Evolutionary conservation across 805 yeast genomes (phyloP).

Genomic region (Saturnispora kantuleensis): DNA sequence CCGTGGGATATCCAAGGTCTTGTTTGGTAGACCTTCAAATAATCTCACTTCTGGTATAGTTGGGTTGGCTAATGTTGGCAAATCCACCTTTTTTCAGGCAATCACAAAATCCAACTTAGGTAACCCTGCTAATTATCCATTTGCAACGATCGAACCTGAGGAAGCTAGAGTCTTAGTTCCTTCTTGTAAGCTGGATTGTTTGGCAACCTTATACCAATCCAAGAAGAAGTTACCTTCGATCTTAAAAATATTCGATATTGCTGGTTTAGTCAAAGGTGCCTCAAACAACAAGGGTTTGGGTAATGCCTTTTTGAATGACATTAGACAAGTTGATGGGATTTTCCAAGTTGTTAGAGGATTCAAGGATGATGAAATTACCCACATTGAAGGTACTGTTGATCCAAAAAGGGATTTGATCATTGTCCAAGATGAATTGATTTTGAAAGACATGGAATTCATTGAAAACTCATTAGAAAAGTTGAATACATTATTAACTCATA

Average conservation of each 20-base stretch:
- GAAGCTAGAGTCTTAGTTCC: constrained; percentile 50
- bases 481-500: constrained; percentile 67
- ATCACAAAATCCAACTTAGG: constrained; percentile 54
- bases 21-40: constrained; percentile 28
- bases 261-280: constrained; percentile 60
- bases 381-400: constrained; percentile 54
- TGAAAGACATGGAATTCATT: constrained; percentile 64
- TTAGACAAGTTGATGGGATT: constrained; percentile 62
- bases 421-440: constrained; percentile 53
- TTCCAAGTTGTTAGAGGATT: constrained; percentile 62
- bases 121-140: constrained; percentile 61
- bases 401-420: constrained; percentile 55
- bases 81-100: constrained; percentile 50
- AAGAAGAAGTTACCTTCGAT: constrained; percentile 42
- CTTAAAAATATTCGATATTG: constrained; percentile 55
- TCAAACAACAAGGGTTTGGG: constrained; percentile 62
- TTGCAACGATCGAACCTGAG: constrained; percentile 69
- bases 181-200: constrained; percentile 38
- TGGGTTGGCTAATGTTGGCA: constrained; percentile 60
- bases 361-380: constrained; percentile 54
- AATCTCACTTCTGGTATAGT: constrained; percentile 37
- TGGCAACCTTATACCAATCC: constrained; percentile 40
- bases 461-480: constrained; percentile 49
- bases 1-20: constrained; percentile 6
- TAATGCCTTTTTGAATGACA: constrained; percentile 60